Percentiles rank a stretch among this genome's conserved stretches.
phyloP scores from a whole-genome alignment of 805 yeast genomes.

The Nakazawaea anatomiae region DNA sequence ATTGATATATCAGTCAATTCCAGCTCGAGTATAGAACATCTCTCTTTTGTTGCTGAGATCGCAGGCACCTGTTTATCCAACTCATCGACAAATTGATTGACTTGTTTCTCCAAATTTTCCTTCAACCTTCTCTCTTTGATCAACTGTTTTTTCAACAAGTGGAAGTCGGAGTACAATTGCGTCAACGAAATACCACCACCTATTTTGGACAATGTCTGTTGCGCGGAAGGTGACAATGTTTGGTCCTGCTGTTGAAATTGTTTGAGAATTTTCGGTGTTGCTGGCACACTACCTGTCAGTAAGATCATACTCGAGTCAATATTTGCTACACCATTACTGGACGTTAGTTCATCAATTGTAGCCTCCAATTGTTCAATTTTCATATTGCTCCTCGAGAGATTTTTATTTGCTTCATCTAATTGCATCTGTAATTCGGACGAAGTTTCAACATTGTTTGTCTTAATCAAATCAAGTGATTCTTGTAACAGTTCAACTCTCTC shows the following conservation, averaged over 20 bases:
- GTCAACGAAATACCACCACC: constrained; percentile 53
- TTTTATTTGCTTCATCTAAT: constrained; percentile 28
- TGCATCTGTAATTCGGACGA: constrained; percentile 28
- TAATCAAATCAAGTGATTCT: constrained; percentile 33
- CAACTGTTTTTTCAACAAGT: constrained; percentile 58
- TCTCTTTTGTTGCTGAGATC: constrained; percentile 58
- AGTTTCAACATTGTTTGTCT: constrained; percentile 31
- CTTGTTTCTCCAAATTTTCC: constrained; percentile 60
- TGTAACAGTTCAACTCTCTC: constrained; percentile 52
- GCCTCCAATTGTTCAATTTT: constrained; percentile 38
- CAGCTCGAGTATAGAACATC: constrained; percentile 49
- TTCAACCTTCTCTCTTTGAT: constrained; percentile 67
- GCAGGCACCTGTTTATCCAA: constrained; percentile 75
- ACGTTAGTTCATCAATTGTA: constrained; percentile 36
- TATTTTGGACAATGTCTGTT: constrained; percentile 37
- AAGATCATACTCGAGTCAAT: constrained; percentile 16
- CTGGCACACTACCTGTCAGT: constrained; percentile 29
- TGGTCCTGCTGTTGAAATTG: constrained; percentile 16
- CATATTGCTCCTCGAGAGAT: constrained; percentile 28
- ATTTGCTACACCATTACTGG: constrained; percentile 14
- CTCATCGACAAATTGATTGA: constrained; percentile 68
- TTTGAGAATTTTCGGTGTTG: constrained; percentile 36
- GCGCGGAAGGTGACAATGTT: constrained; percentile 51
- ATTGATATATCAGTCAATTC: constrained; percentile 50
- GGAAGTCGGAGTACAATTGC: constrained; percentile 59